These are phyloP conservation scores for Penicillium taxi DNA, from an alignment of 495 filamentous ascomycete species.

Conservation along the genomic window DNA sequence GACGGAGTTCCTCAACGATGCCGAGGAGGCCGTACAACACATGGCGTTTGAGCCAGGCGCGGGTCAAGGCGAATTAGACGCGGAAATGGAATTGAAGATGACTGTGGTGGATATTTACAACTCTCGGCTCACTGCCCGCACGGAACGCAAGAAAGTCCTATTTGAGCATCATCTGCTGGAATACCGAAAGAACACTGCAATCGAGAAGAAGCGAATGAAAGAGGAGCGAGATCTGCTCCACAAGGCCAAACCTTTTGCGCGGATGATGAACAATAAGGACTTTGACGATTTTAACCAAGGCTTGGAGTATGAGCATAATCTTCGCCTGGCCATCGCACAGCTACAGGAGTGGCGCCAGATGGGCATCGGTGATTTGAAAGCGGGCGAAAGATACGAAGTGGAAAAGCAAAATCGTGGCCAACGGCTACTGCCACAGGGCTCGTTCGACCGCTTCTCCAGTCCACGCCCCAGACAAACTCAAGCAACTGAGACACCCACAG, in stretches of 20 bases:
- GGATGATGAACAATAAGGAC: constrained; percentile 91
- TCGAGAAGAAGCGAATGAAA: constrained; percentile 92
- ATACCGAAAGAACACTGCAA: constrained; percentile 75
- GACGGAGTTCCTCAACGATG: constrained; percentile 94
- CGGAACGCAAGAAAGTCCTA: constrained; percentile 93
- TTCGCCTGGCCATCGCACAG: constrained; percentile 82
- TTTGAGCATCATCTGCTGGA: constrained; percentile 92
- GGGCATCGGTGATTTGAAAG: constrained; percentile 71
- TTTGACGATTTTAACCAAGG: constrained; percentile 79
- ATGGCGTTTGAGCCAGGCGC: constrained; percentile 98
- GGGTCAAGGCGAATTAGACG: constrained; percentile 79
- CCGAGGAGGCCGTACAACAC: constrained; percentile 94
- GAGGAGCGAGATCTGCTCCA: constrained; percentile 85
- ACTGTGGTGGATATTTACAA: constrained; percentile 99
- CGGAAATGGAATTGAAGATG: constrained; percentile 94
- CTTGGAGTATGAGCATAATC: constrained; percentile 79
- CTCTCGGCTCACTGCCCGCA: constrained; percentile 77
- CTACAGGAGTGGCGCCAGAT: constrained; percentile 89
- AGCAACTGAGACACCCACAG: constrained; percentile 63
- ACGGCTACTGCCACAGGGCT: constrained; percentile 60
- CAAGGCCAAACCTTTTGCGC: constrained; percentile 90
- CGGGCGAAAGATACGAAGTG: constrained; percentile 88
- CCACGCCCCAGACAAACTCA: constrained; percentile 42
- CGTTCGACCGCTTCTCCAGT: constrained; percentile 71
- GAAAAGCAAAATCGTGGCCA: constrained; percentile 76